Conservation (phyloP, 176 grass and related monocot genomes). For the Oryza nivara region DNA sequence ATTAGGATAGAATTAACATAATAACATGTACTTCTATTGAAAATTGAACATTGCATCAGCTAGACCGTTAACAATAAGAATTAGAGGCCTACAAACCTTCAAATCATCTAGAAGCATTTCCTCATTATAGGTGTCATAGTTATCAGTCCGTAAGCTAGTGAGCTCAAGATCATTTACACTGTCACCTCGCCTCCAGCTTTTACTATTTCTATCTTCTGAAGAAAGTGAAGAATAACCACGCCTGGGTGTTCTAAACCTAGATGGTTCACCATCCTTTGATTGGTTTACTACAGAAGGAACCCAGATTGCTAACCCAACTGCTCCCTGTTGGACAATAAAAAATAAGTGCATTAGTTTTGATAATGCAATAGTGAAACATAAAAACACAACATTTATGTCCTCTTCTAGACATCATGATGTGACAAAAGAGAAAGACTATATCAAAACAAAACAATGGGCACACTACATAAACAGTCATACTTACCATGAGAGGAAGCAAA, state of each 20-base stretch:
- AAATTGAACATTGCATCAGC: slow-evolving; percentile 1
- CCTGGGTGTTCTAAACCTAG: slow-evolving; percentile 55
- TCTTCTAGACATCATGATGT: slow-evolving; percentile 1
- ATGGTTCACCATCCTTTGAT: slow-evolving; percentile 51
- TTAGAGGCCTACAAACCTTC: slow-evolving; percentile 64
- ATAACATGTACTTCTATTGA: not conserved
- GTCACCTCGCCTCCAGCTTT: slow-evolving; percentile 43
- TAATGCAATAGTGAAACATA: slow-evolving; percentile 4
- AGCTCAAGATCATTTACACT: slow-evolving; percentile 61
- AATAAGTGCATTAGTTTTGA: slow-evolving; percentile 15
- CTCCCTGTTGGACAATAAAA: slow-evolving; percentile 58
- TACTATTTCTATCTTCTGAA: slow-evolving; percentile 56
- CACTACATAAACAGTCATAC: not conserved
- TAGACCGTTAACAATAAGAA: slow-evolving; percentile 17
- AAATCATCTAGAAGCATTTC: slow-evolving; percentile 93
- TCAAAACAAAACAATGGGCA: slow-evolving; percentile 12
- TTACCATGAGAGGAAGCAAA: slow-evolving; percentile 98
- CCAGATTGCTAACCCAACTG: slow-evolving; percentile 99
- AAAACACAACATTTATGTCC: not conserved
- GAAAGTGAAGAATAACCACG: slow-evolving; percentile 73
- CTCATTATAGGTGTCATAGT: slow-evolving; percentile 53
- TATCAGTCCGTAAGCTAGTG: slow-evolving; percentile 56
- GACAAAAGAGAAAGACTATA: not conserved
- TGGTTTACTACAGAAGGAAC: slow-evolving; percentile 96
- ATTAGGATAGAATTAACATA: slow-evolving; percentile 33